Base-by-base conservation (phyloP, 257 asterid genomes). In the Solanum etuberosum region DNA sequence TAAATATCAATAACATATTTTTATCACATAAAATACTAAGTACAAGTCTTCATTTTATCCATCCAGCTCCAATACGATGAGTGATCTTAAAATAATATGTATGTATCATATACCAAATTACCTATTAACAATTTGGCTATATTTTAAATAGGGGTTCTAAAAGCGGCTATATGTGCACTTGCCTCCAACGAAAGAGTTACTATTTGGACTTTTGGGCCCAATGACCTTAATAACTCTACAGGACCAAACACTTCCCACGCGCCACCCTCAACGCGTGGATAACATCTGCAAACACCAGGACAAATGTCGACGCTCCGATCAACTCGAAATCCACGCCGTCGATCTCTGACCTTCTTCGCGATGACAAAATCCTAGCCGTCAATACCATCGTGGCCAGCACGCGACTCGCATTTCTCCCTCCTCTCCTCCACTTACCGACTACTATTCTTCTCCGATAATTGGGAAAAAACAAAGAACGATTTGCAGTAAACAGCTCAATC, bases 211-310 rank as follows among this genome's bases (percentile, higher is more conserved):
- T 37, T 32, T 11, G 3, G 18, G 83, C 27, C 32, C 34, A n/a
- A 38, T 6, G 3, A 54, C 10, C 63, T 6, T 54, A 3, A 23
- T 7, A 25, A 42, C 59, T 14, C 83, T 13, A 40, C 6, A 40
- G 59, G 31, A 42, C 83, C 65, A 14, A 87, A 51, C 1, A 57
- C 1, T 34, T 7, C 46, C 37, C 81, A 90, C 91, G 91, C 90
- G 91, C 91, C 91, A 86, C 91, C 91, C 1, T 65, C 16, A 23
- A 16, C 90, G 90, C 86, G 89, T 88, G 65, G 85, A 37, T 77
- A 83, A 51, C 34, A 27, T 35, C 37, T 5, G 8, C 35, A n/a
- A 54, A 37, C 9, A 70, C 71, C 29, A 37, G 13, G 23, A 5
- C 34, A 32, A 68, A 9, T 77, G 48, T 20, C 27, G 43, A 61